phyloP scores from a whole-genome alignment of 257 asterid genomes.

The Phtheirospermum japonicum region DNA sequence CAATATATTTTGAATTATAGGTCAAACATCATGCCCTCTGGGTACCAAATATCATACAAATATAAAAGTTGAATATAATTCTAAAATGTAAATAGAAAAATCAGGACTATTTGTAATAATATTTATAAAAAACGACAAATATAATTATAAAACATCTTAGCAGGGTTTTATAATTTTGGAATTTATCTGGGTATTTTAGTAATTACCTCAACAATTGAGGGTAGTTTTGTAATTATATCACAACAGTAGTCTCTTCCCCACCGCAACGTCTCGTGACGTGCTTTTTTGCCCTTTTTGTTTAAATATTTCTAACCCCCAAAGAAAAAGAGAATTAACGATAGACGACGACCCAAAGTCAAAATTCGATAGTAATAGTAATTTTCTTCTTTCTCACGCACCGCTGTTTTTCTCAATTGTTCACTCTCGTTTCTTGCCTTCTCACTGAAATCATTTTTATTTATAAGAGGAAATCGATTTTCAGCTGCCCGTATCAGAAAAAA shows the following conservation, averaged over 20 bases:
- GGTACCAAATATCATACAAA: too few relatives aligned
- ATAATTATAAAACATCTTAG: too few relatives aligned
- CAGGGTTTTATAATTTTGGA: too few relatives aligned
- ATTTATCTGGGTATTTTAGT: too few relatives aligned
- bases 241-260: conserved; percentile 17
- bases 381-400: conserved; percentile 3
- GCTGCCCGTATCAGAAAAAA: conserved; percentile 15
- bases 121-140: too few relatives aligned
- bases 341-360: conserved; percentile 22
- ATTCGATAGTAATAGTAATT: conserved; percentile 12
- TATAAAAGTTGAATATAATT: too few relatives aligned
- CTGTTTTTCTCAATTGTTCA: background rate
- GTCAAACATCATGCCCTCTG: too few relatives aligned
- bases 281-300: background rate
- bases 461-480: conserved; percentile 18
- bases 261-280: conserved; percentile 11
- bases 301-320: conserved; percentile 18
- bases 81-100: too few relatives aligned
- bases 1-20: too few relatives aligned
- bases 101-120: too few relatives aligned
- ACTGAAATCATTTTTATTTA: background rate
- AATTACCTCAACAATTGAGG: too few relatives aligned
- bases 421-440: background rate
- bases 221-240: background rate
- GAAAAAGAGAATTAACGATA: background rate